Evolutionary conservation across 176 grass and related monocot genomes (phyloP).

Genomic region (Hordeum marinum): DNA sequence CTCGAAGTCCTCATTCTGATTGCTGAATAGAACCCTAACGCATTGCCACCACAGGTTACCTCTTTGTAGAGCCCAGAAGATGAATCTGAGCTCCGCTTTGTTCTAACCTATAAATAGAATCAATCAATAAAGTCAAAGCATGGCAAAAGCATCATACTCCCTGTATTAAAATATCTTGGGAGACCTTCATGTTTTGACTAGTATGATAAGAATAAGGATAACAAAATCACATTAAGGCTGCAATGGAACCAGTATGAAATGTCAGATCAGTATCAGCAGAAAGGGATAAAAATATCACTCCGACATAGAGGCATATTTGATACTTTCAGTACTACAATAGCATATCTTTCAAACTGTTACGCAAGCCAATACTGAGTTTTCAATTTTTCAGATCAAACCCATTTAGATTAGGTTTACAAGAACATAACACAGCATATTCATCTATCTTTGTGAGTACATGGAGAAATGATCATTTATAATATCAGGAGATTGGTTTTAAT

Average conservation of each 20-base stretch:
- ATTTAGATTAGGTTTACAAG: neutral
- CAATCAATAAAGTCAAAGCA: constrained; percentile 9
- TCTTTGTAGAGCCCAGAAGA: constrained; percentile 46
- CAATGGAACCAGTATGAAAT: neutral
- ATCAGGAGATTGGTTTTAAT: neutral
- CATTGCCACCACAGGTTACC: constrained; percentile 74
- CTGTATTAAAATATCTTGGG: neutral
- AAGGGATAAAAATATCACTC: neutral
- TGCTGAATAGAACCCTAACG: constrained; percentile 88
- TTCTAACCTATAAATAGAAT: constrained; percentile 57
- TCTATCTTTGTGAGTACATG: neutral
- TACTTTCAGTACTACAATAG: neutral
- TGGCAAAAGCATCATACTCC: neutral
- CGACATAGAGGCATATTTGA: neutral
- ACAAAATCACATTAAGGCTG: neutral
- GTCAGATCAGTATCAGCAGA: neutral
- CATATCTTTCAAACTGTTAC: neutral
- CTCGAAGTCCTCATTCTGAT: constrained; percentile 91
- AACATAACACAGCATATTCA: neutral
- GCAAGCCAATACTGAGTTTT: neutral
- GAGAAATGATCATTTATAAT: neutral
- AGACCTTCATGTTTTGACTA: neutral
- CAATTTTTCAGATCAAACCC: neutral
- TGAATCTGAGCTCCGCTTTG: constrained; percentile 33
- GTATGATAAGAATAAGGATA: neutral